Conservation (phyloP, 805 yeast species). For the Suhomyces canberraensis region DNA sequence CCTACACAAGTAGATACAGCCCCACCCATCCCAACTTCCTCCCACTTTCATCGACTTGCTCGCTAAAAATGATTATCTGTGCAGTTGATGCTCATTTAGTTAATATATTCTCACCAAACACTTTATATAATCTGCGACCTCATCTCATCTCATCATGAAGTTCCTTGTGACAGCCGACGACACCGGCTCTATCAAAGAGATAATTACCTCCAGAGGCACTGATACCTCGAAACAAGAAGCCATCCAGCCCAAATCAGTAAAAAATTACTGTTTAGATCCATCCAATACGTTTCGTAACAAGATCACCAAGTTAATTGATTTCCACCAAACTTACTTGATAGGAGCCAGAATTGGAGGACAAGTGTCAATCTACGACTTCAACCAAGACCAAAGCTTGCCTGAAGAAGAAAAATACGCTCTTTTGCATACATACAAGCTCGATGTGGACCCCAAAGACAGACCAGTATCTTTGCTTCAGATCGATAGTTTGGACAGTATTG, state of each 20-base stretch:
- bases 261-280: slow-evolving; percentile 32
- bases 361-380: slow-evolving; percentile 37
- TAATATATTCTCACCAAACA: no score
- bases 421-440: slow-evolving; percentile 29
- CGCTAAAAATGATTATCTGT: no score
- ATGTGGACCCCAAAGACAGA: slow-evolving; percentile 20
- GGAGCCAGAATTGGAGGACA: slow-evolving; percentile 44
- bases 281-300: slow-evolving; percentile 17
- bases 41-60: no score
- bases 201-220: slow-evolving; percentile 62
- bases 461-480: slow-evolving; percentile 33
- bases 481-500: slow-evolving; percentile 26
- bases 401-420: slow-evolving; percentile 37
- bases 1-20: no score
- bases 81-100: no score
- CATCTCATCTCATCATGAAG: slow-evolving; percentile 43
- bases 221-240: slow-evolving; percentile 76
- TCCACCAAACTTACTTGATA: slow-evolving; percentile 34
- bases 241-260: slow-evolving; percentile 57
- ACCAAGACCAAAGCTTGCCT: slow-evolving; percentile 15
- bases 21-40: no score
- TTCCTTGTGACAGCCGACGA: slow-evolving; percentile 64
- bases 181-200: slow-evolving; percentile 62
- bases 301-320: slow-evolving; percentile 31
- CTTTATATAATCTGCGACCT: background rate